These are phyloP conservation scores for Peltaster fructicola DNA, from an alignment of 2,329 filamentous ascomycete genomes.

Conservation along the genomic window DNA sequence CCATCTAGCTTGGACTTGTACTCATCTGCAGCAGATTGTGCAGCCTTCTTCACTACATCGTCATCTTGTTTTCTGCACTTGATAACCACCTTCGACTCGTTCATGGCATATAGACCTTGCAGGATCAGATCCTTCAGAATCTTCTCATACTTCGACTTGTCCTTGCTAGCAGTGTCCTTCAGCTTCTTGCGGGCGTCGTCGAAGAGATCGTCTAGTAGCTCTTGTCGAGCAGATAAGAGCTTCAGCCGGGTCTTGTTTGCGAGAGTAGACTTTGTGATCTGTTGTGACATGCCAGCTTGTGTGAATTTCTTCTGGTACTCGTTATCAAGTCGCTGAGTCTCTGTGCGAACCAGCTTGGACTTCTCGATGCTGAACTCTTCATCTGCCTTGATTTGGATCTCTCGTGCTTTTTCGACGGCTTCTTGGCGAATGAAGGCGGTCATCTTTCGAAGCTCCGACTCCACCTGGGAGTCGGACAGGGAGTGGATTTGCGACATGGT, in stretches of 20 bases:
- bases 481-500: constrained; percentile 86
- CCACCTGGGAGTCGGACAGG: constrained; percentile 95
- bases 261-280: constrained; percentile 91
- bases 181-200: constrained; percentile 62
- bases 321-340: constrained; percentile 80
- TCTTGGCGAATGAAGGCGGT: constrained; percentile 99
- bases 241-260: constrained; percentile 90
- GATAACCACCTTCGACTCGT: constrained; percentile 59
- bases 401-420: constrained; percentile 86
- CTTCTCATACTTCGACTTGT: constrained; percentile 56
- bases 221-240: constrained; percentile 73
- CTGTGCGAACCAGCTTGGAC: constrained; percentile 91
- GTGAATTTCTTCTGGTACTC: constrained; percentile 99
- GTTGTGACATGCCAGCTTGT: constrained; percentile 93
- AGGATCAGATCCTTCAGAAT: constrained; percentile 67
- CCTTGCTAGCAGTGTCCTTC: constrained; percentile 35
- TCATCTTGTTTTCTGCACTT: constrained; percentile 66
- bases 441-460: constrained; percentile 98
- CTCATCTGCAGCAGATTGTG: constrained; percentile 57
- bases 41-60: constrained; percentile 57
- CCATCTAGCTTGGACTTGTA: constrained; percentile 59
- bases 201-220: constrained; percentile 80
- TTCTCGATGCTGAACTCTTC: constrained; percentile 99
- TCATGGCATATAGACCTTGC: constrained; percentile 76
- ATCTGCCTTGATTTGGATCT: constrained; percentile 96